These are phyloP conservation scores for Cystobasidium tubakii DNA, from an alignment of 768 basidiomycete species.

Conservation along the genomic window DNA sequence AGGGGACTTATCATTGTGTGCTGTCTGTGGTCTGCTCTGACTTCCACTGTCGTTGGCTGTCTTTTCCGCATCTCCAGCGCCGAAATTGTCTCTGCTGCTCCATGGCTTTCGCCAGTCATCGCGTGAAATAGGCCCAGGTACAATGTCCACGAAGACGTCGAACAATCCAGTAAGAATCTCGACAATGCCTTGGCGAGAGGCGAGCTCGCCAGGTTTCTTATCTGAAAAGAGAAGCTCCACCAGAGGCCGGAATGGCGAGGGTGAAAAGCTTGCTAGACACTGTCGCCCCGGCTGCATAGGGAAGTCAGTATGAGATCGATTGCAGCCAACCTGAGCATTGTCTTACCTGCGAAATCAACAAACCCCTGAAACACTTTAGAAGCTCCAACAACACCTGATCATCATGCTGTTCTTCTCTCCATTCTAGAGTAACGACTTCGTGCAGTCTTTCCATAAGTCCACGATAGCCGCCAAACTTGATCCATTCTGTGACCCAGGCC, in stretches of 20 bases:
- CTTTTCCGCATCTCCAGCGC: neutral
- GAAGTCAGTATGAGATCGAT: neutral
- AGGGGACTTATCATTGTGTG: neutral
- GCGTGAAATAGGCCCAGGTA: conserved; percentile 53
- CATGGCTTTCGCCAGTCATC: conserved; percentile 38
- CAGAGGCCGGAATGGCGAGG: conserved; percentile 78
- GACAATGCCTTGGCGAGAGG: conserved; percentile 78
- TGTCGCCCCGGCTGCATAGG: conserved; percentile 67
- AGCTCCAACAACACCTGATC: conserved; percentile 89
- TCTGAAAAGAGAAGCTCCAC: conserved; percentile 84
- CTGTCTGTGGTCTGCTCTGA: neutral
- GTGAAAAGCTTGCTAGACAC: conserved; percentile 80
- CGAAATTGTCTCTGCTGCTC: conserved; percentile 15
- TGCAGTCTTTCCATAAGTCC: conserved; percentile 75
- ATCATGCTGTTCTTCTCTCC: conserved; percentile 98
- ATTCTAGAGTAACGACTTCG: conserved; percentile 89
- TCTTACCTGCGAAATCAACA: conserved; percentile 60
- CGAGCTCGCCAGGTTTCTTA: conserved; percentile 93
- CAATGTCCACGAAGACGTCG: conserved; percentile 73
- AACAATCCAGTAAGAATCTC: conserved; percentile 82
- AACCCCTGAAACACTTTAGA: conserved; percentile 84
- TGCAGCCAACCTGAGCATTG: neutral
- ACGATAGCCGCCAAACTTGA: conserved; percentile 75
- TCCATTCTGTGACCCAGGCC: conserved; percentile 78
- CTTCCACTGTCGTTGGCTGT: neutral